Evolutionary conservation across 108 stramenopile genomes (phyloP), one percentile per base, ranked within the genome.

Genomic region (Aurantiochytrium sp.): DNA sequence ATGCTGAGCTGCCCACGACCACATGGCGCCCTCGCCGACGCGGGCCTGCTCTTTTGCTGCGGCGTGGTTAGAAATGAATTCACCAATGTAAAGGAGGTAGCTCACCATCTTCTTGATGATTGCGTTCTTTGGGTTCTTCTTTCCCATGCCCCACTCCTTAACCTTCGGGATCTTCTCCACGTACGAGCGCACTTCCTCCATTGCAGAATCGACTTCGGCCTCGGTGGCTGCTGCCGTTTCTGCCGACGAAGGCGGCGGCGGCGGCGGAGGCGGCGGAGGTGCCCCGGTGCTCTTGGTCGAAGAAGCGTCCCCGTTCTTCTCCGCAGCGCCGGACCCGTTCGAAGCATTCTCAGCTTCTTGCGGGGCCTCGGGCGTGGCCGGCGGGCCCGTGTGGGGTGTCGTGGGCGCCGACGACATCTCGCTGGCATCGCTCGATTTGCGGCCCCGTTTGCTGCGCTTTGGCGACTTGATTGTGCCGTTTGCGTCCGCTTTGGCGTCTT

Each of bases 141-240:
- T 81, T n/a, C 24, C 39, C 45, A 48, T 41, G 21, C 24, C 73
- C 73, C 73, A 81, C 6, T 12, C 36, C 32, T 81, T 81, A 42
- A 81, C 73, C 73, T 81, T 81, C 10, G 73, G 45, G 17, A 81
- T 81, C 30, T 81, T 81, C 73, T 48, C 73, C 6, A 81, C 73
- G 12, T 6, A 27, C 6, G 39, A 30, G 21, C n/a, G 21, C 12
- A 81, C 24, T 39, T 24, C 73, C 30, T 41, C 73, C 42, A 81
- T 41, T 19, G 32, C 36, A 48, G 73, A 22, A 12, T 81, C 73
- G 6, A 81, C 36, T 0, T 81, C 73, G 12, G 32, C 39, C 6
- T 24, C 73, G 10, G 12, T 34, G 59, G 59, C 59, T 54, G 12
- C 21, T 19, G 53, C 53, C 12, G 53, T 12, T 54, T 21, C 53